Evolutionary conservation across 805 yeast genomes (phyloP).

Genomic region (Ogataea thermomethanolica): DNA sequence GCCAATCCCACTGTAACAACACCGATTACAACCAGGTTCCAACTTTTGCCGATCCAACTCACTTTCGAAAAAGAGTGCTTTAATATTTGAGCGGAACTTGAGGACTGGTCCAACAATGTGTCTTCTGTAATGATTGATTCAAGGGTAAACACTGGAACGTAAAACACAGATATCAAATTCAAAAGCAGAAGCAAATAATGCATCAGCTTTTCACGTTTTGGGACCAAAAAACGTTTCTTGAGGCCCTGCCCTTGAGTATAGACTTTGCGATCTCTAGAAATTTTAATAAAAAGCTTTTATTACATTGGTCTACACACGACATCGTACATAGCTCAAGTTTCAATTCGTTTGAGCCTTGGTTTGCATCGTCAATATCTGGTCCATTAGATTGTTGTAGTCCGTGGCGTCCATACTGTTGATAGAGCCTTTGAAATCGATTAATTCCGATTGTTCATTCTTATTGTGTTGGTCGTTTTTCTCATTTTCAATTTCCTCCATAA

Average conservation of each 20-base stretch:
- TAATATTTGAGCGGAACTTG: background rate
- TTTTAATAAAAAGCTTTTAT: conserved; percentile 12
- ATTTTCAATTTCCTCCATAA: conserved; percentile 52
- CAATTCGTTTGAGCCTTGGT: conserved; percentile 2
- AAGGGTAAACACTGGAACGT: background rate
- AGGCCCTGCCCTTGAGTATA: conserved; percentile 1
- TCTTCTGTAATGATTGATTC: conserved; percentile 1
- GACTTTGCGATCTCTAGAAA: background rate
- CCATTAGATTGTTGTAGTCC: conserved; percentile 20
- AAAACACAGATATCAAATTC: background rate
- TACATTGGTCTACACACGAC: conserved; percentile 18
- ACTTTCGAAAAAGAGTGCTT: conserved; percentile 8
- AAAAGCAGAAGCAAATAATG: conserved; percentile 2
- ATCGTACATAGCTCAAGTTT: background rate
- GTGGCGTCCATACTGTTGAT: conserved; percentile 5
- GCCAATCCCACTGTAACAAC: conserved; percentile 20
- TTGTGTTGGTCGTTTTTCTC: conserved; percentile 15
- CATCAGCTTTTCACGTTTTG: conserved; percentile 6
- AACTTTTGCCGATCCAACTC: conserved; percentile 13
- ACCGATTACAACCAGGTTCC: conserved; percentile 19
- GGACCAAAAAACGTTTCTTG: background rate
- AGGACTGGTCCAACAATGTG: background rate
- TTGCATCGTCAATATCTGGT: conserved; percentile 20
- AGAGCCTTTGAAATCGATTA: background rate
- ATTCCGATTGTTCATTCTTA: background rate